Percentiles rank a stretch among this genome's conserved stretches.
phyloP scores from a whole-genome alignment of 2,329 filamentous ascomycete genomes.

The Aureobasidium melanogenum region DNA sequence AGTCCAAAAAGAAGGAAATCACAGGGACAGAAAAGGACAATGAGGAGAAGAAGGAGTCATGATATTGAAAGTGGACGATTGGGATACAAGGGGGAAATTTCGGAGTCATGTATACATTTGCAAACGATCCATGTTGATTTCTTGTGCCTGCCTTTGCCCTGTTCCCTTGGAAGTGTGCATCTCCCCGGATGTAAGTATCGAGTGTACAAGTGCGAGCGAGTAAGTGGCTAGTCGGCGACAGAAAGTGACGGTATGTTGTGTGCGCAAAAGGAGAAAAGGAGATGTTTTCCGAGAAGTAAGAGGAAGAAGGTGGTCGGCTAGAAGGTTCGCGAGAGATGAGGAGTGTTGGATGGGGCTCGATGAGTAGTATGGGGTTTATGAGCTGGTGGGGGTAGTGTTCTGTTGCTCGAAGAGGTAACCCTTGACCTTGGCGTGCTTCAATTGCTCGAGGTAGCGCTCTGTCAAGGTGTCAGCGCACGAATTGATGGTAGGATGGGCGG shows the following conservation, averaged over 20 bases:
- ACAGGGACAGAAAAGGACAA: conserved; percentile 2
- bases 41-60: background rate
- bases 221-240: background rate
- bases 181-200: background rate
- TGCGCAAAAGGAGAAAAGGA: background rate
- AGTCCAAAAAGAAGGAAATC: conserved; percentile 15
- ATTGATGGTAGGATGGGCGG: background rate
- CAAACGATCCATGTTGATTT: conserved; percentile 10
- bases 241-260: background rate
- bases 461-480: background rate
- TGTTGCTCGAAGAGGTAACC: conserved; percentile 73
- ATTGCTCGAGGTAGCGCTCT: conserved; percentile 72
- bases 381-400: conserved; percentile 59
- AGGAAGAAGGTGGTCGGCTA: background rate
- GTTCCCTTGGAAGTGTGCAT: background rate
- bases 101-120: conserved; percentile 13
- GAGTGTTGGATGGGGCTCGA: background rate
- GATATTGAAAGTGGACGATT: conserved; percentile 5
- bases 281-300: background rate
- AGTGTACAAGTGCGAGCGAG: background rate
- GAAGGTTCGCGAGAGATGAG: background rate
- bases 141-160: conserved; percentile 4
- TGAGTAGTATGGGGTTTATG: background rate
- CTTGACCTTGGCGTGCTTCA: conserved; percentile 68
- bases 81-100: conserved; percentile 5